Evolutionary conservation across 257 asterid genomes (phyloP).

Genomic region (Marsdenia floribunda): DNA sequence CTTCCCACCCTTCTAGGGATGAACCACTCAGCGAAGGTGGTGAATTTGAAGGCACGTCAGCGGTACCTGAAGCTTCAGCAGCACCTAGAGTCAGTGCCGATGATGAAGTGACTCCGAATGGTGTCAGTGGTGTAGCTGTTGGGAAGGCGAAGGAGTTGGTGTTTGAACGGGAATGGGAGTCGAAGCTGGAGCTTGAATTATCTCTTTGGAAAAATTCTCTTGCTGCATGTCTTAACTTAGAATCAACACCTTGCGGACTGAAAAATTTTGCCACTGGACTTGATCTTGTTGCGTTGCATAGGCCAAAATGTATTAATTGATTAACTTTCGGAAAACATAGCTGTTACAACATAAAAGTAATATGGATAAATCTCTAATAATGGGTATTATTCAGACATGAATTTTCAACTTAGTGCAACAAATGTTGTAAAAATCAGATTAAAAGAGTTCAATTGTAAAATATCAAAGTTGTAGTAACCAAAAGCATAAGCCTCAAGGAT

Average conservation of each 20-base stretch:
- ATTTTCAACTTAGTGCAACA: too few species aligned
- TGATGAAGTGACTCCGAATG: too few species aligned
- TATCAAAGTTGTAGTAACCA: too few species aligned
- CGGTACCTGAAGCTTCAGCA: too few species aligned
- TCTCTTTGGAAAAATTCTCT: slow-evolving; percentile 77
- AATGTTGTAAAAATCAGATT: not conserved
- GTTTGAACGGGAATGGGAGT: too few species aligned
- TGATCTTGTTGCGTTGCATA: slow-evolving; percentile 77
- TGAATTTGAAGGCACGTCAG: too few species aligned
- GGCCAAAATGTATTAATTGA: slow-evolving; percentile 68
- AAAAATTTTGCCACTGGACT: slow-evolving; percentile 75
- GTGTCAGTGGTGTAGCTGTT: too few species aligned
- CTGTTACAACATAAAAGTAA: slow-evolving; percentile 32
- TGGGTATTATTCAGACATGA: not conserved
- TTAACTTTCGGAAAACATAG: slow-evolving; percentile 54
- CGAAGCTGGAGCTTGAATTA: slow-evolving; percentile 24
- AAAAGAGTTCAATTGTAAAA: too few species aligned
- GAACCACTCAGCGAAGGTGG: too few species aligned
- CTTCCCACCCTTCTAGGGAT: too few species aligned
- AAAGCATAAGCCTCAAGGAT: slow-evolving; percentile 67
- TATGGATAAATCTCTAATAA: not conserved
- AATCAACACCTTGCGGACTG: slow-evolving; percentile 49
- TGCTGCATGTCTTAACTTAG: slow-evolving; percentile 63
- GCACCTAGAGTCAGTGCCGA: too few species aligned
- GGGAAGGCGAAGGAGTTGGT: too few species aligned